Percentiles rank a stretch among this genome's conserved stretches.
phyloP scores from a whole-genome alignment of 1,284 basidiomycete genomes.

The Ustilago tritici region DNA sequence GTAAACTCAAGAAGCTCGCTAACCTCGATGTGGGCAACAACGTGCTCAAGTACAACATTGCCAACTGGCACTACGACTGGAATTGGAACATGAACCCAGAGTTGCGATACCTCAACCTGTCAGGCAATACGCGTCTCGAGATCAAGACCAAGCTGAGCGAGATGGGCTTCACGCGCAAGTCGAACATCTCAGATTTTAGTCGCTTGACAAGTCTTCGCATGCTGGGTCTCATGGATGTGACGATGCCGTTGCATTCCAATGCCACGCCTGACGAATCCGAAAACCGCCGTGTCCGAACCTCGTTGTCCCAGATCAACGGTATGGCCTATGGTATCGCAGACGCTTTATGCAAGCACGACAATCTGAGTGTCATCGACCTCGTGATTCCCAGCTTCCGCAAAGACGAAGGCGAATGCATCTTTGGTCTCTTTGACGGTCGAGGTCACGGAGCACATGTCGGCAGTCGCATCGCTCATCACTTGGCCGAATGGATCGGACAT shows the following conservation, averaged over 20 bases:
- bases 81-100: constrained; percentile 99
- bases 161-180: constrained; percentile 64
- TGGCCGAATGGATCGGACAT: constrained; percentile 60
- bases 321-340: constrained; percentile 98
- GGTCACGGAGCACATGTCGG: constrained; percentile 73
- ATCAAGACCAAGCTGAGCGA: constrained; percentile 76
- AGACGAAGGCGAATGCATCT: constrained; percentile 84
- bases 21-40: constrained; percentile 96
- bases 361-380: constrained; percentile 88
- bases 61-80: constrained; percentile 99
- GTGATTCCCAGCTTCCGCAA: constrained; percentile 89
- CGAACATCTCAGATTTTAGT: constrained; percentile 84
- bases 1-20: constrained; percentile 82
- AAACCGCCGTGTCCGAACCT: constrained; percentile 90
- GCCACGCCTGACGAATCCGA: constrained; percentile 85
- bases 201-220: constrained; percentile 83
- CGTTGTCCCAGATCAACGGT: constrained; percentile 86
- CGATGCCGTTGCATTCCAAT: constrained; percentile 74
- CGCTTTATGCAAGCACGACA: constrained; percentile 77
- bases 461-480: constrained; percentile 74
- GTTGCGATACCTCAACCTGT: constrained; percentile 88
- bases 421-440: constrained; percentile 86
- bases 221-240: constrained; percentile 97
- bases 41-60: constrained; percentile 94
- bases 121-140: constrained; percentile 87